A percentile compares a stretch with the other conserved stretches of the same genome.
Conservation (phyloP, 345 rosid species). For the Brassica cretica region DNA sequence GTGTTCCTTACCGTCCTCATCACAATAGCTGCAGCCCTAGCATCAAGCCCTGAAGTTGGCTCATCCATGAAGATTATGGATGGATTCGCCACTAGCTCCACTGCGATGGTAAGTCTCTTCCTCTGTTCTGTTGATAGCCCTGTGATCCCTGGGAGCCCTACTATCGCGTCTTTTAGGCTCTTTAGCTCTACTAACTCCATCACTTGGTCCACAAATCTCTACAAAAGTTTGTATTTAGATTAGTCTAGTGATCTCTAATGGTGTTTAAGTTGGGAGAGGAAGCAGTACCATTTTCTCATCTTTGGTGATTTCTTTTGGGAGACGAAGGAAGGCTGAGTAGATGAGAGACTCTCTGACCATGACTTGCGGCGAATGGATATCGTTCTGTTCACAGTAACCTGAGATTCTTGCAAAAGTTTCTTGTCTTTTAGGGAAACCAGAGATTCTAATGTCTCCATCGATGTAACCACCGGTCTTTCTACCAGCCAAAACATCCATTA, state of each 20-base stretch:
- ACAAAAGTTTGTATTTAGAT: constrained; percentile 9
- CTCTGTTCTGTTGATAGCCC: constrained; percentile 88
- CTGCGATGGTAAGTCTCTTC: constrained; percentile 80
- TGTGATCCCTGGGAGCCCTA: constrained; percentile 68
- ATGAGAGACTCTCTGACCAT: constrained; percentile 80
- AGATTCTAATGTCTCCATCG: constrained; percentile 82
- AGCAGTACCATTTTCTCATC: constrained; percentile 70
- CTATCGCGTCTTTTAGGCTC: constrained; percentile 60
- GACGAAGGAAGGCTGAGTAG: constrained; percentile 85
- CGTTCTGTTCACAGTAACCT: constrained; percentile 86
- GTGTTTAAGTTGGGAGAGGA: constrained; percentile 6
- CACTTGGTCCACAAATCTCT: constrained; percentile 72
- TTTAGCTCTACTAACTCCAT: constrained; percentile 64
- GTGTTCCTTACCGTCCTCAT: constrained; percentile 93
- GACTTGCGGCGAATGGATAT: constrained; percentile 90
- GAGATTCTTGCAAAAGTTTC: constrained; percentile 94
- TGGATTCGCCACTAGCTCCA: constrained; percentile 84
- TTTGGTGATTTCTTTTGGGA: constrained; percentile 67
- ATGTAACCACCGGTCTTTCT: constrained; percentile 88
- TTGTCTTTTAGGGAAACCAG: constrained; percentile 77
- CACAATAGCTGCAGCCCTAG: constrained; percentile 85
- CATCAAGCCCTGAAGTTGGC: constrained; percentile 90
- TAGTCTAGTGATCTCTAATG: neutral
- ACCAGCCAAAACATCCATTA: constrained; percentile 97
- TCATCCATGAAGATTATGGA: constrained; percentile 94